These are phyloP conservation scores for Aspergillus incahuasiensis DNA, from an alignment of 495 filamentous ascomycete species.

Conservation along the genomic window DNA sequence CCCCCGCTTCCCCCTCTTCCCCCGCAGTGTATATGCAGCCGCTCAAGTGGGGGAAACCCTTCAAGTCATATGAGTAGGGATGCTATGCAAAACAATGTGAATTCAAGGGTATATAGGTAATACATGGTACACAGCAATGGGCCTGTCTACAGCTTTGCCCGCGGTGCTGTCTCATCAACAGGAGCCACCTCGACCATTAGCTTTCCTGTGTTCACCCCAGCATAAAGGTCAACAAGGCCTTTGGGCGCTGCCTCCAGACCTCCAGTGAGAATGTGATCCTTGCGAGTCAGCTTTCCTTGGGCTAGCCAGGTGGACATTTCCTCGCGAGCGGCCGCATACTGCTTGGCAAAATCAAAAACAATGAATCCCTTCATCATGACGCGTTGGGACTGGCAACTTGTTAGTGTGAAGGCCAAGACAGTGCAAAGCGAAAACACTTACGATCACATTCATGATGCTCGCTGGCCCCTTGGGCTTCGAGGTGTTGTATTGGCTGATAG, in stretches of 20 bases:
- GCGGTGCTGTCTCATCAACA: slow-evolving; percentile 24
- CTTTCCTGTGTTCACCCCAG: slow-evolving; percentile 50
- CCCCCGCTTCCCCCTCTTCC: neutral
- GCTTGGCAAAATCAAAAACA: slow-evolving; percentile 47
- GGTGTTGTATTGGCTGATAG: slow-evolving; percentile 51
- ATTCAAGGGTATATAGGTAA: neutral
- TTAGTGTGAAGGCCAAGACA: slow-evolving; percentile 17
- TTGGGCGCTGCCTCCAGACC: slow-evolving; percentile 48
- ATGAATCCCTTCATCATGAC: slow-evolving; percentile 55
- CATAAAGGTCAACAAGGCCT: slow-evolving; percentile 46
- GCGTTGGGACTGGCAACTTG: slow-evolving; percentile 35
- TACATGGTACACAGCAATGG: neutral
- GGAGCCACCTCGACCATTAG: slow-evolving; percentile 47
- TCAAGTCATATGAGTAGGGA: too few relatives aligned
- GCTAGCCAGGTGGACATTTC: slow-evolving; percentile 46
- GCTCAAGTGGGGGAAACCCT: too few relatives aligned
- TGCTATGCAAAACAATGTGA: neutral
- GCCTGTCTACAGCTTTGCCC: slow-evolving; percentile 31
- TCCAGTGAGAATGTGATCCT: slow-evolving; percentile 50
- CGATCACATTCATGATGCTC: slow-evolving; percentile 49
- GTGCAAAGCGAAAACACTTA: slow-evolving; percentile 21
- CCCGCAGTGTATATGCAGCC: neutral
- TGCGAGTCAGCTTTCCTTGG: slow-evolving; percentile 53
- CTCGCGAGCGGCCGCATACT: slow-evolving; percentile 41
- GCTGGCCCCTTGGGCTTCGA: slow-evolving; percentile 41